phyloP scores from a whole-genome alignment of 2,329 filamentous ascomycete species.

The Trichoderma koningii region DNA sequence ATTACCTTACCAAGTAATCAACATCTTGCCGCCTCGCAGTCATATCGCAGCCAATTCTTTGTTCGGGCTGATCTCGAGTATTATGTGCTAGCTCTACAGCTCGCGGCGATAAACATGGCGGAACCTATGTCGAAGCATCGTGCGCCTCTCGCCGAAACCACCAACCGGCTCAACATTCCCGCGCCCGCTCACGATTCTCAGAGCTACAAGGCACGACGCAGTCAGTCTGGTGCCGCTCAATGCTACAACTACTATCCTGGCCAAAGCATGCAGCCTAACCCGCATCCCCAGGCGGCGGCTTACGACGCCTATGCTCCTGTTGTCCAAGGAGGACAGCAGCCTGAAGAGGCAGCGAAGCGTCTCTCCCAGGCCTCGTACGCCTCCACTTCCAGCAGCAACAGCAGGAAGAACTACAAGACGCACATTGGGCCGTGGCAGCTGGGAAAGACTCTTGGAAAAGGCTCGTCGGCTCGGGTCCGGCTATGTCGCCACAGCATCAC shows the following conservation, averaged over 20 bases:
- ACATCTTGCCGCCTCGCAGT: conserved; percentile 14
- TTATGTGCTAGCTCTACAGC: conserved; percentile 41
- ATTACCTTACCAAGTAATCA: conserved; percentile 17
- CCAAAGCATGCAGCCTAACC: conserved; percentile 10
- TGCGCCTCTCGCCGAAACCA: conserved; percentile 51
- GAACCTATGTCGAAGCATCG: conserved; percentile 40
- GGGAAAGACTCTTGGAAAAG: conserved; percentile 84
- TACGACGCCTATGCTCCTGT: conserved; percentile 32
- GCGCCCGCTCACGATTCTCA: conserved; percentile 36
- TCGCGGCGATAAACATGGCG: conserved; percentile 35
- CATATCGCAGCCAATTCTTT: background rate
- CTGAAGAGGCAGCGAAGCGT: conserved; percentile 41
- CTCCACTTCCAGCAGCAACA: conserved; percentile 45
- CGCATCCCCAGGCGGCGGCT: conserved; percentile 5
- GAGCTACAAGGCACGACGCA: conserved; percentile 38
- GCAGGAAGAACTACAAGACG: conserved; percentile 58
- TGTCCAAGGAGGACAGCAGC: conserved; percentile 36
- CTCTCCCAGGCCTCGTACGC: conserved; percentile 47
- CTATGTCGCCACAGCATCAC: conserved; percentile 79
- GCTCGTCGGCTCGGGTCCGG: conserved; percentile 84
- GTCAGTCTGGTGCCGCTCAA: conserved; percentile 31
- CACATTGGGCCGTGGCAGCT: conserved; percentile 94
- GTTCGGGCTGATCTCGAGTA: conserved; percentile 32
- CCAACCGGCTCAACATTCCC: conserved; percentile 50
- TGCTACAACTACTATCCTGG: conserved; percentile 21